Conservation (phyloP, 2,329 filamentous ascomycete genomes). For the Nemania sp. region DNA sequence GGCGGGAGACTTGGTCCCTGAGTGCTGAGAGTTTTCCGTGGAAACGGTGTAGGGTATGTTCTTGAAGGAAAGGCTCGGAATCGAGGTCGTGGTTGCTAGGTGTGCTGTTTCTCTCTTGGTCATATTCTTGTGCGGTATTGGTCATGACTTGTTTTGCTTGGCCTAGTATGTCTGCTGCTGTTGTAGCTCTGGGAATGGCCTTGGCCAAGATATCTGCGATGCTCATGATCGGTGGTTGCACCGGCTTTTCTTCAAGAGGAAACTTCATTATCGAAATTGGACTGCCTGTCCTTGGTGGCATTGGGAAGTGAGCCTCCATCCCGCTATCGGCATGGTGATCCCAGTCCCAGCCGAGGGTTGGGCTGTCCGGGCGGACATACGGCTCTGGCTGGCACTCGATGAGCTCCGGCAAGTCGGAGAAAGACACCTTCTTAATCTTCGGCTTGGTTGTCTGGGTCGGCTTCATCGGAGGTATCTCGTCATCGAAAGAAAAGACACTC, state of each 20-base stretch:
- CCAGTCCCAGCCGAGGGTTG: conserved; percentile 59
- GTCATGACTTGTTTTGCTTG: not conserved
- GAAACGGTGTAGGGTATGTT: conserved; percentile 52
- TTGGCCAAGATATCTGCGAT: not conserved
- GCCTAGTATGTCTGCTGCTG: not conserved
- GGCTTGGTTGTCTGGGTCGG: conserved; percentile 26
- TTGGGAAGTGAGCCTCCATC: conserved; percentile 1
- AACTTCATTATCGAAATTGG: conserved; percentile 13
- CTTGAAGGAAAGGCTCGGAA: conserved; percentile 44
- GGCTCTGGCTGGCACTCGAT: conserved; percentile 46
- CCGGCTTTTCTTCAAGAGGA: not conserved
- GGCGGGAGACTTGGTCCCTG: conserved; percentile 52
- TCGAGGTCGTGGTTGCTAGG: conserved; percentile 35
- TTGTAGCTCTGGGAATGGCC: not conserved
- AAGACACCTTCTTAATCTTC: conserved; percentile 51
- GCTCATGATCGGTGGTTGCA: not conserved
- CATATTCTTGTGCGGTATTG: conserved; percentile 21
- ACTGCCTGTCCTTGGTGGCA: conserved; percentile 6
- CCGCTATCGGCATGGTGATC: conserved; percentile 21
- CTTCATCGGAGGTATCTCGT: conserved; percentile 20
- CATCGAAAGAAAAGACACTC: conserved; percentile 43
- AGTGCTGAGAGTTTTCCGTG: conserved; percentile 53
- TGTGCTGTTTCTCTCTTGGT: conserved; percentile 23
- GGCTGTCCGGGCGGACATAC: conserved; percentile 60
- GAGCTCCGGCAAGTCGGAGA: conserved; percentile 41